Conservation (phyloP, 2,329 filamentous ascomycete species). For the Arthrinium puccinioides region DNA sequence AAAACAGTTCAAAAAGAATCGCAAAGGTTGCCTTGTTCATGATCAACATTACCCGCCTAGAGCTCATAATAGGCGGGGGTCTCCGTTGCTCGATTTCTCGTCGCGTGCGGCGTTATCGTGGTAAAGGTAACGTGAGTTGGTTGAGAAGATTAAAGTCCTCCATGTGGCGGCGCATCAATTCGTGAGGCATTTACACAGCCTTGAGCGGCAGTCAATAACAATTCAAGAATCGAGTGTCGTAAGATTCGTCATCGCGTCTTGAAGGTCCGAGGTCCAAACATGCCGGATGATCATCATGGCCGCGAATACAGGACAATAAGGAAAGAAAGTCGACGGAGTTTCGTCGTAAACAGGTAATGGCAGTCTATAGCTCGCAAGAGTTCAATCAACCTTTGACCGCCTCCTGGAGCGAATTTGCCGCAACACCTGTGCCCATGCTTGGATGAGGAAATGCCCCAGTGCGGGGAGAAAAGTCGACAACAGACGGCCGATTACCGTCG, state of each 20-base stretch:
- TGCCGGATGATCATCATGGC: constrained; percentile 3
- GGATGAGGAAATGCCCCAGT: constrained; percentile 7
- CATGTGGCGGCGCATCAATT: constrained; percentile 25
- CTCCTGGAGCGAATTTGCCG: constrained; percentile 11
- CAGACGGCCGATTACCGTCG: constrained; percentile 11
- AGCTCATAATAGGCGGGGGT: constrained; percentile 21
- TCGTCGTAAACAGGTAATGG: constrained; percentile 13
- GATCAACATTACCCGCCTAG: constrained; percentile 26
- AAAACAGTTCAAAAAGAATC: constrained; percentile 3
- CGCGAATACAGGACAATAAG: constrained; percentile 28
- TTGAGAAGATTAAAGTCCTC: constrained; percentile 22
- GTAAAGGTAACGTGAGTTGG: constrained; percentile 9
- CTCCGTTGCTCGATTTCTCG: constrained; percentile 22
- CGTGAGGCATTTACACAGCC: constrained; percentile 26
- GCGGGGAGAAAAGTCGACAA: constrained; percentile 4
- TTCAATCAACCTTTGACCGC: constrained; percentile 12
- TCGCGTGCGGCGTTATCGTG: constrained; percentile 19
- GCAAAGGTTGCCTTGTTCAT: constrained; percentile 19
- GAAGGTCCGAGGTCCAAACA: constrained; percentile 15
- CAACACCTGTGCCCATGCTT: constrained; percentile 16
- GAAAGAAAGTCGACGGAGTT: constrained; percentile 18
- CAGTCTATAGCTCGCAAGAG: constrained; percentile 10
- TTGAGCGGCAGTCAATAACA: constrained; percentile 25
- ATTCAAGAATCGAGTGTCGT: constrained; percentile 23
- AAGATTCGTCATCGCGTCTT: constrained; percentile 32